Evolutionary conservation across 495 filamentous ascomycete genomes (phyloP).

Genomic region (Neurospora tetrasperma): DNA sequence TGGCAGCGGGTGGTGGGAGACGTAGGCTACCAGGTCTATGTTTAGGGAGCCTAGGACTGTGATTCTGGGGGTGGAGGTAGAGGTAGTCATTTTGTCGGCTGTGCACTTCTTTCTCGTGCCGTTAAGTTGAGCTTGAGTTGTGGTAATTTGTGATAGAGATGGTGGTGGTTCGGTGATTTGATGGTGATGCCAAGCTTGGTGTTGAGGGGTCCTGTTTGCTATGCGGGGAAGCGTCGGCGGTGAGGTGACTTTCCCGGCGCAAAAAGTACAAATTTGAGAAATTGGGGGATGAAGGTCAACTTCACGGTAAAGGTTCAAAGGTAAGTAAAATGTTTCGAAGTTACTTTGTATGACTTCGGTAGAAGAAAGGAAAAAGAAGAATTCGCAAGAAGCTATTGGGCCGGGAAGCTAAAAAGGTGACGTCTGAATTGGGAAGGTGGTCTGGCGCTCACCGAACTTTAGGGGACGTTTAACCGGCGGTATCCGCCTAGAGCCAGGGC

Average conservation of each 20-base stretch:
- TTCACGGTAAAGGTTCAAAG: background rate
- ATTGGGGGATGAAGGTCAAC: background rate
- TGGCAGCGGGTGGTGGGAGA: constrained; percentile 66
- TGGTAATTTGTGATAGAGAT: background rate
- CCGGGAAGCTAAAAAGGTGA: background rate
- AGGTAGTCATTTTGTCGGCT: constrained; percentile 10
- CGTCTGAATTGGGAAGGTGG: background rate
- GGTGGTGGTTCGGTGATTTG: background rate
- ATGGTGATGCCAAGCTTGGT: background rate
- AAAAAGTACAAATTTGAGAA: background rate
- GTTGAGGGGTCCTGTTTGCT: background rate
- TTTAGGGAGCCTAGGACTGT: constrained; percentile 88
- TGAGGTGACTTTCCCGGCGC: background rate
- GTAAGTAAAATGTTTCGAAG: background rate
- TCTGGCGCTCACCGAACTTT: background rate
- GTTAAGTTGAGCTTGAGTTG: background rate
- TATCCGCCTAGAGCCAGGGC: background rate
- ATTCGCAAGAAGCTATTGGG: background rate
- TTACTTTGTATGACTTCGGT: background rate
- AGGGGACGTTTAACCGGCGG: background rate
- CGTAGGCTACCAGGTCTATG: constrained; percentile 79
- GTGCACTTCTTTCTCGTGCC: background rate
- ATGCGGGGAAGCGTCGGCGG: background rate
- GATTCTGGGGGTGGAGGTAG: constrained; percentile 34
- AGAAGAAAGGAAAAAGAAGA: background rate